Evolutionary conservation across 345 rosid genomes (phyloP).

Genomic region (Aegle marmelos): DNA sequence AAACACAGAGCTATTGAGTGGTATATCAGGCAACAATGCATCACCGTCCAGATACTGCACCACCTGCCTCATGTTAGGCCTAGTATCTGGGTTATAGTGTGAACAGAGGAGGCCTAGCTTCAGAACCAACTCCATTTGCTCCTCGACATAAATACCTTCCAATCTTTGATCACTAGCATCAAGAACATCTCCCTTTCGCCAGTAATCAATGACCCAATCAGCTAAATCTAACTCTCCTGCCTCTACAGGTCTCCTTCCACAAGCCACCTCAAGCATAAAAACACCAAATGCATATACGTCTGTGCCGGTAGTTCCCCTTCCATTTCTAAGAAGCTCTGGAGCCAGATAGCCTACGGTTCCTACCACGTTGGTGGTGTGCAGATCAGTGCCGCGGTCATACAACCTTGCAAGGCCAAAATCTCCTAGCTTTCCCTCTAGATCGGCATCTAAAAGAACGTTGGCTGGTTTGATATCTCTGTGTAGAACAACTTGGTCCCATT

Average conservation of each 20-base stretch:
- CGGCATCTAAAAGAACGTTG: slow-evolving; percentile 36
- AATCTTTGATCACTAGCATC: slow-evolving; percentile 28
- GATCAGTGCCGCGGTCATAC: slow-evolving; percentile 25
- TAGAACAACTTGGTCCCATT: slow-evolving; percentile 48
- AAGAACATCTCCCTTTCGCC: slow-evolving; percentile 24
- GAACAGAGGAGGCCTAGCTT: slow-evolving; percentile 37
- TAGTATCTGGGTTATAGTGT: slow-evolving; percentile 18
- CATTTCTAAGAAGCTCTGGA: slow-evolving; percentile 40
- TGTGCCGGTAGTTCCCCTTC: slow-evolving; percentile 33
- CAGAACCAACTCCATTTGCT: slow-evolving; percentile 36
- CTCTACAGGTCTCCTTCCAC: slow-evolving; percentile 48
- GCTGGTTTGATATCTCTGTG: slow-evolving; percentile 58
- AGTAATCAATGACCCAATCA: slow-evolving; percentile 31
- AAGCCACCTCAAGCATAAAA: slow-evolving; percentile 46
- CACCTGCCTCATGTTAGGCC: slow-evolving; percentile 33
- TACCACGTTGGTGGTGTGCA: slow-evolving; percentile 30
- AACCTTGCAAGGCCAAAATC: slow-evolving; percentile 35
- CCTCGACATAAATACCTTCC: slow-evolving; percentile 20
- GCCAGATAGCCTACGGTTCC: slow-evolving; percentile 56
- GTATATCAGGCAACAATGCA: background rate
- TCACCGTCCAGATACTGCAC: slow-evolving; percentile 36
- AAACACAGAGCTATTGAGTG: background rate
- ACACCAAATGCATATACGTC: slow-evolving; percentile 51
- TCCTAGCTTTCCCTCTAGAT: slow-evolving; percentile 22
- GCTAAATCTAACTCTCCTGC: slow-evolving; percentile 8